Base-by-base conservation (phyloP, 768 basidiomycete species). In the Myochromella boudieri region DNA sequence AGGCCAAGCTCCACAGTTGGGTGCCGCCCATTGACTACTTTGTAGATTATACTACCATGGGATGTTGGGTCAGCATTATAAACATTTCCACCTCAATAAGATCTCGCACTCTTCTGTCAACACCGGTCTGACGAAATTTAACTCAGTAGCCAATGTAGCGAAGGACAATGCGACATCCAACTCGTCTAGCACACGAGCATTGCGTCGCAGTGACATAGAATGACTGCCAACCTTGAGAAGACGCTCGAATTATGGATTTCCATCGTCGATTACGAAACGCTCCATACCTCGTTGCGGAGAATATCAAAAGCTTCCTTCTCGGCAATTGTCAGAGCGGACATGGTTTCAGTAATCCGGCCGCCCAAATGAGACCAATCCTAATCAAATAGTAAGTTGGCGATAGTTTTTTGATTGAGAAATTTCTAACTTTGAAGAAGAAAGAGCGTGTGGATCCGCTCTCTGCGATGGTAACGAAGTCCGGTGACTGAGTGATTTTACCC, bases 1-100 rank as follows among this genome's bases (percentile, higher is more conserved):
- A 98, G 75, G 11, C 92, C 91, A 4, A 91, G 75, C 68, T 97
- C 95, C 9, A 98, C 95, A 1, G 91, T 86, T 0, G 94, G 93
- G 70, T 98, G 95, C 20, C 95, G 83, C 14, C 93, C 95, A 55
- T 90, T 82, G 7, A 69, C 67, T 24, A 97, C 84, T 9, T 83
- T 64, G 56, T 88, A 87, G 0, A 76, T 72, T 43, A 70, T 66
- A 15, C 83, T 84, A 36, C 31, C 49, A 51, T 46, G 31, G 4
- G 26, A 27, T 39, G 25, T 40, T 10, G 50, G 42, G 3, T 8
- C 8, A 29, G 36, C 6, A 2, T 18, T 32, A 21, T 29, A 38
- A 27, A 40, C 25, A 31, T 29, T 10, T 26, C 36, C 18, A 3
- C 33, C n/a, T n/a, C 22, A 14, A 25, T 18, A 20, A 18, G 39